Percentiles rank a stretch among this genome's conserved stretches.
phyloP scores from a whole-genome alignment of 2,329 filamentous ascomycete species.

The Hansfordia pulvinata region DNA sequence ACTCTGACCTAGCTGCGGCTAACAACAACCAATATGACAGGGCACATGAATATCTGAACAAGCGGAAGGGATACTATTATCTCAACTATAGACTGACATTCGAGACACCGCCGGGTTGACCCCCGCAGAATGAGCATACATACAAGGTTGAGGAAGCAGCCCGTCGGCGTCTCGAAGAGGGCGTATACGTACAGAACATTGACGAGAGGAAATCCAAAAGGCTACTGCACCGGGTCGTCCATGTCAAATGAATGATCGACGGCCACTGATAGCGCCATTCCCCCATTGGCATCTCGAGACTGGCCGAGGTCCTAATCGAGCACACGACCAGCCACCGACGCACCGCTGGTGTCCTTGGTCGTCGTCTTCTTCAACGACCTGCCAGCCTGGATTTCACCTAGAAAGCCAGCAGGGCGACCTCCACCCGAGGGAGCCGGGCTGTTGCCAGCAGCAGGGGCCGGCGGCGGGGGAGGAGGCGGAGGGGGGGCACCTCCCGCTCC shows the following conservation, averaged over 20 bases:
- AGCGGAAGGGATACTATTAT: no score
- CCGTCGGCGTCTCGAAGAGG: no score
- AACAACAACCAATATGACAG: no score
- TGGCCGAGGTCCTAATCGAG: constrained; percentile 24
- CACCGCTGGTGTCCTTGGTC: constrained; percentile 73
- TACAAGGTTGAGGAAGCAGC: no score
- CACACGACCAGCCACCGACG: constrained; percentile 66
- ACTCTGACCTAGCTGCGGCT: no score
- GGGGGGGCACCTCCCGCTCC: constrained; percentile 22
- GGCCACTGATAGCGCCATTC: neutral
- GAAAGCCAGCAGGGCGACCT: constrained; percentile 46
- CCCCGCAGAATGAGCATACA: no score
- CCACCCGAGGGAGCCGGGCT: constrained; percentile 32
- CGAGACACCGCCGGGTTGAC: no score
- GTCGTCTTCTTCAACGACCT: constrained; percentile 71
- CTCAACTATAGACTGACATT: no score
- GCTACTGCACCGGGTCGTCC: constrained; percentile 11
- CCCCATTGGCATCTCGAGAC: neutral
- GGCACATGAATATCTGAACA: no score
- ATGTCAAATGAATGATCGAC: neutral
- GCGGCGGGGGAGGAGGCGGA: constrained; percentile 28
- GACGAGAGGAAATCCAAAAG: no score
- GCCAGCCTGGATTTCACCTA: constrained; percentile 75
- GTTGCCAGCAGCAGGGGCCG: constrained; percentile 25
- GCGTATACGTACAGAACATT: no score